Evolutionary conservation across 1,284 basidiomycete species (phyloP), one percentile per base, ranked within the genome.

Genomic region (Ganoderma sinense): DNA sequence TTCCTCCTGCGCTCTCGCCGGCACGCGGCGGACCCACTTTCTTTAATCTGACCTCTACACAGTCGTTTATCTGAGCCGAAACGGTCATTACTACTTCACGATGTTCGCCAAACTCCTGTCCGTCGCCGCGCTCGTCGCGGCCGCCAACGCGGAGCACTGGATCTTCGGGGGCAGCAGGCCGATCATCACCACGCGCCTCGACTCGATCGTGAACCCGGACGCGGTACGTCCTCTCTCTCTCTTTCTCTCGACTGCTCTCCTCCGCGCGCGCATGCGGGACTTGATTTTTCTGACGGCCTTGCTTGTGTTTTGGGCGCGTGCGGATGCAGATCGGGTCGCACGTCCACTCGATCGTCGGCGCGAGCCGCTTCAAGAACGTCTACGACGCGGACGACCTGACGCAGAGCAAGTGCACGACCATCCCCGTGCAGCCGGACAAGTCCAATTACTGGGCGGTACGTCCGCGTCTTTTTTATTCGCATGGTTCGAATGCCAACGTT

Each of bases 361-460:
- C 75, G 31, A 77, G 68, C 63, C 71, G 71, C 26, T 75, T 78
- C 71, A 70, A 69, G 60, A 56, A 67, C 41, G 69, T 67, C 60
- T 75, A 76, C 60, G 69, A 75, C 65, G 69, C 72, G 55, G 74
- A 75, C 55, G 68, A 72, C 36, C 70, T 75, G 45, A 64, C 65
- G 53, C 63, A 74, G 51, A 74, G 73, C 59, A 68, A 74, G 53
- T 78, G 76, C 75, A 76, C 77, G 26, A 75, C 75, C 39, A 73
- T 76, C 33, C 71, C 75, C 60, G 72, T 78, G 64, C 75, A 78
- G 72, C 67, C 68, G 18, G 77, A 79, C 69, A 73, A 75, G 72
- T 75, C 74, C 67, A 75, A 75, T 70, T 79, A 78, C 74, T 79
- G 78, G 77, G 72, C 74, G 63, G 78, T 78, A 60, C 66, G 78